Evolutionary conservation across 192 early-diverging fungal species (phyloP), one percentile per base, ranked within the genome.

Genomic region (Backusella psychrophila): DNA sequence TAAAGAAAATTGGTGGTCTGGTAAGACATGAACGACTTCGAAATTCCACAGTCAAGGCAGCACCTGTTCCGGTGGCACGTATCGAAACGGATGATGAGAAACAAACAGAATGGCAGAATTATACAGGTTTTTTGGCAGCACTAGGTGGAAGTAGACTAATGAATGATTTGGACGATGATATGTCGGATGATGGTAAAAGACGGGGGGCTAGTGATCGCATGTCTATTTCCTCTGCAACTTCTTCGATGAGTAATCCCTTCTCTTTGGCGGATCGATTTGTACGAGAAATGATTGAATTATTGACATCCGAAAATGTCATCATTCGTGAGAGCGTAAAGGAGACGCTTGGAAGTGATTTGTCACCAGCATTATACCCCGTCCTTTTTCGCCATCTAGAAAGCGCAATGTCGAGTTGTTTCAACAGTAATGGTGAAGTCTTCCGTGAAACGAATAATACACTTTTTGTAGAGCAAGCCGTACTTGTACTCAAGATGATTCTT

Each of bases 271-370:
- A 93, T 53, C 84, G 85, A 23, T 96, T 92, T 71, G 83, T 95
- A 72, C 69, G 75, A 34, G 91, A 93, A 31, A 84, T 96, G 84
- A 86, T 94, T 0, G 88, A 91, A 31, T 83, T 96, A 14, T 72
- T 95, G 68, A 87, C 91, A 4, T 91, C 85, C n/a, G 93, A 96
- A 68, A 91, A 90, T 46, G 86, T 90, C 6, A 79, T 89, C 39
- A 85, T 96, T 19, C 85, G 95, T 15, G 94, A 95, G 79, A 85
- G 85, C 29, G 90, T 91, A 17, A 91, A 91, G 70, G 93, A 96
- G 42, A 89, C 91, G 21, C 78, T 96, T 23, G 95, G 94, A 17
- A 76, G 76, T 21, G 94, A 95, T 66, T 81, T 96, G 17, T 85
- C 85, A 23, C 85, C 87, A 21, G 83, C 85, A 9, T 74, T 96